phyloP scores from a whole-genome alignment of 2,329 filamentous ascomycete species.

The Aspergillus ochraceoroseus region DNA sequence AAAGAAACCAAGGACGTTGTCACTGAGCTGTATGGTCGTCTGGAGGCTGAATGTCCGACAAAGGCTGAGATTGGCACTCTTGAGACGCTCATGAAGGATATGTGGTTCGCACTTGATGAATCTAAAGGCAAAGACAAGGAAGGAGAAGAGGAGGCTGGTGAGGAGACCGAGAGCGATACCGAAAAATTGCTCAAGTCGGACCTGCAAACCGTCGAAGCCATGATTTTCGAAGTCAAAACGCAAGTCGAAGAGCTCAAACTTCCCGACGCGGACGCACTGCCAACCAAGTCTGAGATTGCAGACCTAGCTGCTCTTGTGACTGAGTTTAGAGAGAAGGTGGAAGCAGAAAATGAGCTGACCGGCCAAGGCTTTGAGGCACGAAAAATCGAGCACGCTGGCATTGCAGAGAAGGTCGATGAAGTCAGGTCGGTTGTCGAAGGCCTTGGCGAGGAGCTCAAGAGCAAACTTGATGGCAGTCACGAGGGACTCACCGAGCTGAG shows the following conservation, averaged over 20 bases:
- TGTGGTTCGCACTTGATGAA: slow-evolving; percentile 71
- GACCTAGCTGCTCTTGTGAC: slow-evolving; percentile 66
- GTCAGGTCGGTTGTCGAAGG: slow-evolving; percentile 73
- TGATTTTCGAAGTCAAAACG: slow-evolving; percentile 79
- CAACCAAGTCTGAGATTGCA: slow-evolving; percentile 70
- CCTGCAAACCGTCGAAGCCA: slow-evolving; percentile 71
- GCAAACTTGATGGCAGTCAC: slow-evolving; percentile 70
- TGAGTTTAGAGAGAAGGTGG: slow-evolving; percentile 60
- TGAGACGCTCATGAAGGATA: slow-evolving; percentile 71
- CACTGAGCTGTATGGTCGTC: slow-evolving; percentile 58
- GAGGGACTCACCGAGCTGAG: slow-evolving; percentile 58
- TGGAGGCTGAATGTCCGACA: slow-evolving; percentile 64
- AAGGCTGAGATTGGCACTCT: slow-evolving; percentile 75
- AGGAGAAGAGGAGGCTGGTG: slow-evolving; percentile 11
- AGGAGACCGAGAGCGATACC: slow-evolving; percentile 31
- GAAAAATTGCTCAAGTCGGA: slow-evolving; percentile 75
- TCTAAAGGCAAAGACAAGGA: slow-evolving; percentile 47
- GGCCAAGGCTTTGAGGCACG: slow-evolving; percentile 77
- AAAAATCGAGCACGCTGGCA: slow-evolving; percentile 72
- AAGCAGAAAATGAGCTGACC: slow-evolving; percentile 65
- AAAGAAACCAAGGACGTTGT: slow-evolving; percentile 71
- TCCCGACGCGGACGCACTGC: slow-evolving; percentile 64
- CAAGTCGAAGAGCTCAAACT: slow-evolving; percentile 68
- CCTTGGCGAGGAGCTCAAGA: slow-evolving; percentile 69
- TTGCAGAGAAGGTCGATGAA: slow-evolving; percentile 72